Conservation (phyloP, 2,329 filamentous ascomycete genomes). For the Xylaria multiplex region DNA sequence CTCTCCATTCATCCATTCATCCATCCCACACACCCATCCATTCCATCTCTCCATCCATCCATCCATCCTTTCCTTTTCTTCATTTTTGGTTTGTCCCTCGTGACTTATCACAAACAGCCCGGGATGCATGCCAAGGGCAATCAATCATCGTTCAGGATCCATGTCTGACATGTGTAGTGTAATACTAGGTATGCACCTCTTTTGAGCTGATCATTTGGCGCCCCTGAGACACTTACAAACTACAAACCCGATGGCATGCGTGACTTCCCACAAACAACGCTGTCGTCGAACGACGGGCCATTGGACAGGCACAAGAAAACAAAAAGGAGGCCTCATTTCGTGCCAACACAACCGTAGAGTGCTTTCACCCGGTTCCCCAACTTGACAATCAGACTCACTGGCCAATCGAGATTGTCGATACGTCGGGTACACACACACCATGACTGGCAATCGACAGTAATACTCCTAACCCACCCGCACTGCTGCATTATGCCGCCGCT, state of each 20-base stretch:
- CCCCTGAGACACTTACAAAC: slow-evolving; percentile 29
- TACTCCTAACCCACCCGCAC: slow-evolving; percentile 34
- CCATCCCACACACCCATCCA: slow-evolving; percentile 7
- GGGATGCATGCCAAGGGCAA: slow-evolving; percentile 28
- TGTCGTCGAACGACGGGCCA: slow-evolving; percentile 19
- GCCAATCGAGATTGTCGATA: slow-evolving; percentile 21
- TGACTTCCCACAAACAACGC: slow-evolving; percentile 31
- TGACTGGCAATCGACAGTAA: slow-evolving; percentile 15
- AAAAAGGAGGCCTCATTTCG: slow-evolving; percentile 3
- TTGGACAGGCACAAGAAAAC: background rate
- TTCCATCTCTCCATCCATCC: slow-evolving; percentile 1
- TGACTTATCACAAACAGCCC: slow-evolving; percentile 35
- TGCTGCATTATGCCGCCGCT: slow-evolving; percentile 33
- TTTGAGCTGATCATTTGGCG: slow-evolving; percentile 29
- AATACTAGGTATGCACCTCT: slow-evolving; percentile 17
- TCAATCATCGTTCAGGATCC: slow-evolving; percentile 31
- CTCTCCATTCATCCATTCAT: slow-evolving; percentile 8
- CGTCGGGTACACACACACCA: slow-evolving; percentile 23
- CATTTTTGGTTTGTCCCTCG: slow-evolving; percentile 31
- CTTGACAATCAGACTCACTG: slow-evolving; percentile 3
- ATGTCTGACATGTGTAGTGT: slow-evolving; percentile 34
- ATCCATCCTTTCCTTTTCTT: slow-evolving; percentile 9
- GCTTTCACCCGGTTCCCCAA: slow-evolving; percentile 4
- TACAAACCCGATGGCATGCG: slow-evolving; percentile 31
- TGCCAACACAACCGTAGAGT: slow-evolving; percentile 12